Evolutionary conservation across 192 early-diverging fungal species (phyloP).

Genomic region (Powellomyces hirtus): DNA sequence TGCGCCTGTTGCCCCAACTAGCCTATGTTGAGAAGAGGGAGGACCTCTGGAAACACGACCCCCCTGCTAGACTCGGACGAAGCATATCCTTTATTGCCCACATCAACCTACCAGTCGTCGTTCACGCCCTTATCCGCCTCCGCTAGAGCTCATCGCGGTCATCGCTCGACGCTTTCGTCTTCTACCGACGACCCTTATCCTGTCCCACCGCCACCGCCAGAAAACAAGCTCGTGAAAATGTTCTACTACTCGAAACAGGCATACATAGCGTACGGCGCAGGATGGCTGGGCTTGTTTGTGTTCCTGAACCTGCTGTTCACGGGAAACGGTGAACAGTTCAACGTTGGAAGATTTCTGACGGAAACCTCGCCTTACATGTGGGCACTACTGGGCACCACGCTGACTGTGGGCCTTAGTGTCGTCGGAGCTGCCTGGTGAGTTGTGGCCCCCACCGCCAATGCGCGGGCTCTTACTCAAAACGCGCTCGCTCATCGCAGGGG

Average conservation of each 20-base stretch:
- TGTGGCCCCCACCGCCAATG: not conserved
- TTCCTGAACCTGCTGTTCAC: conserved; percentile 83
- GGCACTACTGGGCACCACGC: conserved; percentile 76
- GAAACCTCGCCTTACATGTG: conserved; percentile 84
- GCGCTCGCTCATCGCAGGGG: conserved; percentile 62
- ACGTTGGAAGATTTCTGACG: conserved; percentile 77
- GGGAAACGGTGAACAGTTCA: conserved; percentile 83
- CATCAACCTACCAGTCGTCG: not conserved
- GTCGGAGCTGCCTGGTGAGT: conserved; percentile 88
- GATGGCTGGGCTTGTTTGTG: conserved; percentile 46
- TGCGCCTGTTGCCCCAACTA: too few relatives aligned
- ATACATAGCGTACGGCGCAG: conserved; percentile 29
- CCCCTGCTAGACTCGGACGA: conserved; percentile 5
- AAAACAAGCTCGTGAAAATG: conserved; percentile 10
- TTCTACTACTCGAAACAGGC: conserved; percentile 41
- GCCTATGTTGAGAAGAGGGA: conserved; percentile 25
- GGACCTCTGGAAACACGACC: conserved; percentile 4
- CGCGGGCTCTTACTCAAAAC: not conserved
- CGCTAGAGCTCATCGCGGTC: not conserved
- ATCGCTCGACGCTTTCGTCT: not conserved
- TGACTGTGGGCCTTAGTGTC: conserved; percentile 87
- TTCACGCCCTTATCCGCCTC: not conserved
- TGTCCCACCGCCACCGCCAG: conserved; percentile 6
- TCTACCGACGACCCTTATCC: conserved; percentile 6
- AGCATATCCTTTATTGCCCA: conserved; percentile 4